A percentile compares a stretch with the other conserved stretches of the same genome.
phyloP scores from a whole-genome alignment of 202 grass and related monocot species.

The Panicum hallii region DNA sequence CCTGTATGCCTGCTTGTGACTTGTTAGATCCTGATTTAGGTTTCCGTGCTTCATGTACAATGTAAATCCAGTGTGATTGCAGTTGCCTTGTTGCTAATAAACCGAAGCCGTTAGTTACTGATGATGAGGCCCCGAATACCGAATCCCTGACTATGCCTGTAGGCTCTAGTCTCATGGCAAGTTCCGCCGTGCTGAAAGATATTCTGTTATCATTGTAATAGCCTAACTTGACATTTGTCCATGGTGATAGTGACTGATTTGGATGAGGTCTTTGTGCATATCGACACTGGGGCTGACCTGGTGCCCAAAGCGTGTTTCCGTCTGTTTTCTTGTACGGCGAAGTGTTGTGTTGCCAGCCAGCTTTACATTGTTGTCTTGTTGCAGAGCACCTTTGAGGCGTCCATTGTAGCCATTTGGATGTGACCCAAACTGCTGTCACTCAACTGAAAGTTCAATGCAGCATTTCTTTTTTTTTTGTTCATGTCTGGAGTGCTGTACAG shows the following conservation, averaged over 20 bases:
- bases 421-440: conserved; percentile 12
- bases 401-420: background rate
- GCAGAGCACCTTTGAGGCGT: background rate
- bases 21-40: conserved; percentile 50
- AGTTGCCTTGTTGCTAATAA: conserved; percentile 55
- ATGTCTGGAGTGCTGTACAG: background rate
- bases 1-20: conserved; percentile 26
- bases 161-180: conserved; percentile 4
- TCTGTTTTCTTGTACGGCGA: background rate
- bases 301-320: background rate
- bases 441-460: background rate
- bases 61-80: conserved; percentile 64
- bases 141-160: conserved; percentile 38
- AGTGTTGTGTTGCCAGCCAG: background rate
- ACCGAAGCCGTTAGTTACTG: conserved; percentile 53
- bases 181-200: conserved; percentile 7
- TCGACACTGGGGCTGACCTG: background rate
- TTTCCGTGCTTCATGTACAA: conserved; percentile 53
- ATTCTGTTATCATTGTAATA: conserved; percentile 40
- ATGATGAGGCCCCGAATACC: conserved; percentile 29
- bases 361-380: conserved; percentile 20
- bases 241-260: conserved; percentile 37
- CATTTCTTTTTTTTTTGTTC: background rate
- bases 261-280: conserved; percentile 17
- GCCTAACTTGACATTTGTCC: conserved; percentile 21